A percentile compares a stretch with the other conserved stretches of the same genome.
These are phyloP conservation scores for cucumber (Cucumis sativus) DNA, from an alignment of 306 rosid genomes.

Conservation along the genomic window DNA sequence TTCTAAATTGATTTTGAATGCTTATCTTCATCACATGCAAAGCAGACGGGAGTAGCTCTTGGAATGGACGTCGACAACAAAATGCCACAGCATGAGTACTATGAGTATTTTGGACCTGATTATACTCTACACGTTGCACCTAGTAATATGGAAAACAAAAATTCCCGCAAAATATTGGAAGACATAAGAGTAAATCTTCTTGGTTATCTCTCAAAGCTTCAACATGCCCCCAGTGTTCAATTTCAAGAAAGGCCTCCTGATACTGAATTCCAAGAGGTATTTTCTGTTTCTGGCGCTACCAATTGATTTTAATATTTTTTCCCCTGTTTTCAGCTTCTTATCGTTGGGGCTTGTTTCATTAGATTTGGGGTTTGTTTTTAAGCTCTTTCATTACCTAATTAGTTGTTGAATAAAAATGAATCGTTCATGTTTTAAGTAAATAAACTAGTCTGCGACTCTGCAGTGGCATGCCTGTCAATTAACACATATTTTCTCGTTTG, in stretches of 20 bases:
- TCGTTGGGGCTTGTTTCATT: background rate
- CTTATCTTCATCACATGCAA: slow-evolving; percentile 12
- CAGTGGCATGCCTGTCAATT: background rate
- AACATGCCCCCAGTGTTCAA: slow-evolving; percentile 81
- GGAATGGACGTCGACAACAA: slow-evolving; percentile 85
- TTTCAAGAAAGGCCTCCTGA: slow-evolving; percentile 84
- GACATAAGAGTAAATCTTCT: slow-evolving; percentile 61
- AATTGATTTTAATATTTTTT: background rate
- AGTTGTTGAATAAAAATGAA: background rate
- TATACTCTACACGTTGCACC: slow-evolving; percentile 91
- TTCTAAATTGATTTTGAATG: background rate
- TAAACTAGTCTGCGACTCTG: background rate
- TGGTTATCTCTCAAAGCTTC: slow-evolving; percentile 65
- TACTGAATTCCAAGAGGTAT: slow-evolving; percentile 64
- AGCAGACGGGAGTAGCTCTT: slow-evolving; percentile 88
- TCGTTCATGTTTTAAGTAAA: background rate
- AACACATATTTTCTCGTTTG: background rate
- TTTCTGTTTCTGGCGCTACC: background rate
- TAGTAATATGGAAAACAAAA: slow-evolving; percentile 90
- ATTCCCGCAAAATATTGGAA: slow-evolving; percentile 49
- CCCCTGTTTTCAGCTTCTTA: background rate
- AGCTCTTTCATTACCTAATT: background rate
- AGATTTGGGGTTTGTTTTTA: background rate
- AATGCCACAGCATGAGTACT: slow-evolving; percentile 86
- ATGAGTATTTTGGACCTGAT: slow-evolving; percentile 88